Conservation (phyloP, 768 basidiomycete species). For the Daedalea quercina region DNA sequence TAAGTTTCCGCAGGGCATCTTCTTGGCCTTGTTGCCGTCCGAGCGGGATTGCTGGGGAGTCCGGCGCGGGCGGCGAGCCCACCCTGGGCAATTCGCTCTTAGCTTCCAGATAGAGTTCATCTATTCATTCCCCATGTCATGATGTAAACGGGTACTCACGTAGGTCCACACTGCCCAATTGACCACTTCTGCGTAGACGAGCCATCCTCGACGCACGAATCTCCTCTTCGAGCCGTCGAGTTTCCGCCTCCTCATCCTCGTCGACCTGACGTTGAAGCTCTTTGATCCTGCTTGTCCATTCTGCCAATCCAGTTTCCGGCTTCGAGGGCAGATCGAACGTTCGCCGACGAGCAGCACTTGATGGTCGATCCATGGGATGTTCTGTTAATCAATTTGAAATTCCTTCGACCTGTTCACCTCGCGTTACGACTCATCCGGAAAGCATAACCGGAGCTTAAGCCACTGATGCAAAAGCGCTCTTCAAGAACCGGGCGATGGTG, state of each 20-base stretch:
- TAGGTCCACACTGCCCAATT: slow-evolving; percentile 34
- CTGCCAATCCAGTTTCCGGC: slow-evolving; percentile 62
- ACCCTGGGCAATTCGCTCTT: slow-evolving; percentile 17
- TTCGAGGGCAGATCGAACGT: slow-evolving; percentile 25
- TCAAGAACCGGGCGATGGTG: no score
- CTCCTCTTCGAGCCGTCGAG: slow-evolving; percentile 54
- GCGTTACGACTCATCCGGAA: no score
- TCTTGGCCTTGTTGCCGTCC: slow-evolving; percentile 38
- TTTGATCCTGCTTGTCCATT: slow-evolving; percentile 79
- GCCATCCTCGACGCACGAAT: slow-evolving; percentile 45
- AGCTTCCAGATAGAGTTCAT: slow-evolving; percentile 2
- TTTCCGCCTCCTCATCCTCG: slow-evolving; percentile 73
- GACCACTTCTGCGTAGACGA: slow-evolving; percentile 36
- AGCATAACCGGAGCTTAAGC: no score
- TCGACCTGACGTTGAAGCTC: slow-evolving; percentile 77
- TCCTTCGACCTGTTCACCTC: no score
- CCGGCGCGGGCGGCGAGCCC: slow-evolving; percentile 2
- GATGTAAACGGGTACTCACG: slow-evolving; percentile 31
- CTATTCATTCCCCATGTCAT: not conserved
- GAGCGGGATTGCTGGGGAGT: slow-evolving; percentile 18
- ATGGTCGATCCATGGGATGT: slow-evolving; percentile 9
- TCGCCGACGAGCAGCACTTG: slow-evolving; percentile 17
- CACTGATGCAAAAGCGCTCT: no score
- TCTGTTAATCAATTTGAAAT: no score
- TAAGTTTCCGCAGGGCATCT: slow-evolving; percentile 41